A percentile compares a stretch with the other conserved stretches of the same genome.
Evolutionary conservation across 1,139 yeast species (phyloP).

Genomic region (Candida anutae): DNA sequence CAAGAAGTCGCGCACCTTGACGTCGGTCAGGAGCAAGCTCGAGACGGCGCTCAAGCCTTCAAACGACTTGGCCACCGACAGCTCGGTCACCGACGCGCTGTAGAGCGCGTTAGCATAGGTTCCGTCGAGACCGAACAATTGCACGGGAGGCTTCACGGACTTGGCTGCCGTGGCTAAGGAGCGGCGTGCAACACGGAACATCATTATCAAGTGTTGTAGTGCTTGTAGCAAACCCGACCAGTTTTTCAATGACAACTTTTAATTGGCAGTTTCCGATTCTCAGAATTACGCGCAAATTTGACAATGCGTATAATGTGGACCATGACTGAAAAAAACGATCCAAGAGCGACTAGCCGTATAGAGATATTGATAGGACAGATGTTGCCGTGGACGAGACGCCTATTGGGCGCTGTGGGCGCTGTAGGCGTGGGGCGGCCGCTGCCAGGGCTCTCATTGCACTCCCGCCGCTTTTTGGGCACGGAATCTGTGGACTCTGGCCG

Average conservation of each 20-base stretch:
- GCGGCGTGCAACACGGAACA: constrained; percentile 59
- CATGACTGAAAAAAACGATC: too few species aligned
- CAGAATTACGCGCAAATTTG: too few species aligned
- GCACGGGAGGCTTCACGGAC: constrained; percentile 77
- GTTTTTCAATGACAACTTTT: too few species aligned
- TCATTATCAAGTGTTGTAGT: constrained; percentile 7
- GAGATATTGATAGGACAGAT: too few species aligned
- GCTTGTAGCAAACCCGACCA: neutral
- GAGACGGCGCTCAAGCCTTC: constrained; percentile 57
- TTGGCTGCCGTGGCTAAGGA: constrained; percentile 61
- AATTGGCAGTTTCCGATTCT: too few species aligned
- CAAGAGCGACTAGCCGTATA: too few species aligned
- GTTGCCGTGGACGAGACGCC: constrained; percentile 1
- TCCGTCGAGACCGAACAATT: constrained; percentile 92
- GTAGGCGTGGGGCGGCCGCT: too few species aligned
- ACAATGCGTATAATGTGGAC: too few species aligned
- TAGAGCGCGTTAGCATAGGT: constrained; percentile 94
- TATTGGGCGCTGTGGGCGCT: too few species aligned
- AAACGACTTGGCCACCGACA: constrained; percentile 67
- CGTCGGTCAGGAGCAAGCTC: constrained; percentile 52
- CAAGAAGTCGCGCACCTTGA: constrained; percentile 55
- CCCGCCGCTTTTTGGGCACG: too few species aligned
- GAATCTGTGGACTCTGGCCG: constrained; percentile 1
- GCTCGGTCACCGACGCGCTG: constrained; percentile 83
- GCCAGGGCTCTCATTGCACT: too few species aligned